Evolutionary conservation across 352 stramenopile genomes (phyloP), one percentile per base, ranked within the genome.

Genomic region (Phytophthora pseudosyringae): DNA sequence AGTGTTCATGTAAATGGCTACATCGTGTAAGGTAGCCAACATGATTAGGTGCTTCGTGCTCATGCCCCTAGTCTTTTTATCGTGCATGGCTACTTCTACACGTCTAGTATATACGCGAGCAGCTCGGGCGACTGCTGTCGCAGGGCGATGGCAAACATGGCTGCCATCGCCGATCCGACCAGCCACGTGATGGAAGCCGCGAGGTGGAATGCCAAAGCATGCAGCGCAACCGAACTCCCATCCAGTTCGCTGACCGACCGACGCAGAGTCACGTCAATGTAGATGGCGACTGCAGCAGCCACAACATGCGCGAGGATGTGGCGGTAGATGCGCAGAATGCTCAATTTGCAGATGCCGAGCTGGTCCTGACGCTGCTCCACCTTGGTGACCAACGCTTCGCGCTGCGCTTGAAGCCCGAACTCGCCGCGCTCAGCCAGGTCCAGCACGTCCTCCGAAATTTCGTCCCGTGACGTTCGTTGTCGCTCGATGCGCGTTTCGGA

Each of bases 361-460:
- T 91, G 64, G 6, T 78, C 67, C 31, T 90, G 83, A 13, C 75
- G 70, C 31, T 78, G 76, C 64, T 89, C 83, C 18, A 91, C 79
- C 10, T 82, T 79, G 1, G 72, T 78, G 45, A 72, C 74, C 18
- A 87, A 60, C 31, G 80, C 80, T 57, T 89, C 83, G 8, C 59
- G 69, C 43, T 89, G 86, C n/a, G 80, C 83, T 67, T 88, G 81
- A 5, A 91, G 69, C 0, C 83, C 80, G 33, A 91, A 90, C 48
- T 91, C 80, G 6, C 83, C 83, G 10, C 78, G 69, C 26, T 91
- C 80, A 0, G 83, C 83, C 15, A 88, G 76, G 16, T 81, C 71
- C 13, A 92, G 59, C 7, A 88, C 62, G 10, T 89, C 72, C 28
- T 83, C 71, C 0, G 73, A 76, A 3, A 90, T 41, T 25, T 86